Evolutionary conservation across 495 filamentous ascomycete genomes (phyloP).

Genomic region (Aspergillus biplanus): DNA sequence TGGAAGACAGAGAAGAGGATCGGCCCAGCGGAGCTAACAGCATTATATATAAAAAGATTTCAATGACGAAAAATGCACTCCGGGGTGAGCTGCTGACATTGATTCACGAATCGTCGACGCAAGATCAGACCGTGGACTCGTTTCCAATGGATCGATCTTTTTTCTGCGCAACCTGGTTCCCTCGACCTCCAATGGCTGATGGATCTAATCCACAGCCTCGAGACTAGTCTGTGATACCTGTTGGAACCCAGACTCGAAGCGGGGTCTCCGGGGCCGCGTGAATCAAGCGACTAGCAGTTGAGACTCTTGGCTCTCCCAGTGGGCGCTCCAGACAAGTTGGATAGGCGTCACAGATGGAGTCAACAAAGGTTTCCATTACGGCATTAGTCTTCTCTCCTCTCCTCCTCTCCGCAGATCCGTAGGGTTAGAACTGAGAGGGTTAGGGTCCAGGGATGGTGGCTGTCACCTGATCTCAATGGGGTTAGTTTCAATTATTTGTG

Average conservation of each 20-base stretch:
- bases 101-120: not conserved
- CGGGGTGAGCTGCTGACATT: not conserved
- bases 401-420: slow-evolving; percentile 20
- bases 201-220: not conserved
- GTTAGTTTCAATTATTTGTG: too few species aligned
- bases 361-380: slow-evolving; percentile 27
- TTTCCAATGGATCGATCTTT: not conserved
- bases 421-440: not conserved
- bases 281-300: slow-evolving; percentile 10
- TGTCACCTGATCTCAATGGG: not conserved
- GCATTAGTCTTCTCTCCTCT: slow-evolving; percentile 18
- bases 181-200: slow-evolving; percentile 1
- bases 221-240: not conserved
- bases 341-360: slow-evolving; percentile 17
- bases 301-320: slow-evolving; percentile 22
- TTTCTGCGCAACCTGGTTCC: not conserved
- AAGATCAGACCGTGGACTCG: not conserved
- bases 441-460: not conserved
- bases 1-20: not conserved
- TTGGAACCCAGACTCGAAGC: slow-evolving; percentile 16
- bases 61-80: not conserved
- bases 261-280: slow-evolving; percentile 21
- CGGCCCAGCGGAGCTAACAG: slow-evolving; percentile 1
- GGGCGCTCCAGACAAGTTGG: slow-evolving; percentile 1
- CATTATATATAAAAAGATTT: not conserved